phyloP scores from a whole-genome alignment of 768 basidiomycete species.

The Macrocybe gigantea region DNA sequence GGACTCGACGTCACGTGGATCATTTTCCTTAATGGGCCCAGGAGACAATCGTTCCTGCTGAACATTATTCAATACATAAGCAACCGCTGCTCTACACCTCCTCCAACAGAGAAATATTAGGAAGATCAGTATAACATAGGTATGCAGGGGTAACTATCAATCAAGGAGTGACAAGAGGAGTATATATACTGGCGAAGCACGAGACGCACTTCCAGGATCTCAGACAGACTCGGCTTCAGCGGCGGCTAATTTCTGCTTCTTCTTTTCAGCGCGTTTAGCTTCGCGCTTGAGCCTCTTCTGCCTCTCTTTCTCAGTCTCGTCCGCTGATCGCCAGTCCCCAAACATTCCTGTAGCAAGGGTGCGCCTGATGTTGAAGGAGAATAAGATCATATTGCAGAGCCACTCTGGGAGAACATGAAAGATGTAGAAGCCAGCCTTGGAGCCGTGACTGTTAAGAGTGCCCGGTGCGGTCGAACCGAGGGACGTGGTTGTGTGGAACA shows the following conservation, averaged over 20 bases:
- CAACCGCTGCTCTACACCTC: no score
- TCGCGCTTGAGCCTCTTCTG: constrained; percentile 15
- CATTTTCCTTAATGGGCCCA: no score
- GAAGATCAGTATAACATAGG: no score
- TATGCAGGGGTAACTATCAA: no score
- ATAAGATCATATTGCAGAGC: constrained; percentile 22
- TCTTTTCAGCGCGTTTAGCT: constrained; percentile 10
- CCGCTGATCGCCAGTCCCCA: constrained; percentile 24
- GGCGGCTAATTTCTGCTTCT: background rate
- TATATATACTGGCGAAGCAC: no score
- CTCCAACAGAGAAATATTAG: no score
- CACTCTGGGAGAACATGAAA: constrained; percentile 42
- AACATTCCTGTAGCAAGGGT: constrained; percentile 25
- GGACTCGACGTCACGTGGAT: no score
- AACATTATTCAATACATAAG: no score
- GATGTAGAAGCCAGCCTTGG: constrained; percentile 37
- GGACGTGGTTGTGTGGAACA: constrained; percentile 27
- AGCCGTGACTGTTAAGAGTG: constrained; percentile 24
- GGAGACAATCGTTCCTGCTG: no score
- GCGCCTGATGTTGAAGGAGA: constrained; percentile 25
- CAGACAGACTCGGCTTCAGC: no score
- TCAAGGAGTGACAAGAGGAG: no score
- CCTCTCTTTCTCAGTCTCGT: constrained; percentile 22
- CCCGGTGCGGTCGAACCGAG: constrained; percentile 23
- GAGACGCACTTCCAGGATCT: no score